Evolutionary conservation across 1,284 basidiomycete genomes (phyloP), one percentile per base, ranked within the genome.

Genomic region (Coniferiporia weirii): DNA sequence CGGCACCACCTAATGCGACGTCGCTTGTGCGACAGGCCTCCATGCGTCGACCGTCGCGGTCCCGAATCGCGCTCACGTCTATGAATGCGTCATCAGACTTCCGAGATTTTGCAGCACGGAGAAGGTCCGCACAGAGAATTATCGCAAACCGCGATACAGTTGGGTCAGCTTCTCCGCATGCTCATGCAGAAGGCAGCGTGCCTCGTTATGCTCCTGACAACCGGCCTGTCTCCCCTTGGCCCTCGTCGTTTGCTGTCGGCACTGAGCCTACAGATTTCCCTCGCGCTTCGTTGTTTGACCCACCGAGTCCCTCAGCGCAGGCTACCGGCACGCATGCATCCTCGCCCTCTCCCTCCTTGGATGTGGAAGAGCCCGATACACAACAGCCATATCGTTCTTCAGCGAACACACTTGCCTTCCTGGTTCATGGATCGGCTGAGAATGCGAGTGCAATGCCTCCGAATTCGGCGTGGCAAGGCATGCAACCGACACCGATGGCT

Each of bases 51-150:
- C 44, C 54, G 32, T 45, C 46, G 15, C 53, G 52, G n/a, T 51
- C 53, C 15, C 58, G 56, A 35, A 57, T 56, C 36, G 60, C 44
- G 22, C 38, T 44, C 32, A 22, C 38, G 20, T 19, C 35, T 10
- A n/a, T 15, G 10, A 13, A 43, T 15, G 36, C 48, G 10, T 10
- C 56, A 3, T 44, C 38, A 9, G 64, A 65, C 52, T 65, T 65
- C 52, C 54, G 54, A n/a, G 63, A 65, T 19, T 65, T 63, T 44
- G 57, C 64, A 1, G 44, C 59, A 10, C 61, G 63, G 3, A 47
- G 61, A 15, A 50, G 63, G 34, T 45, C 56, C 13, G 40, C 54
- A 10, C 55, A 57, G 13, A 59, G 45, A 48, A 38, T 20, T 51
- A 44, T 40, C 27, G 49, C 56, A 49, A 48, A 36, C 54, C 40